Evolutionary conservation across 805 yeast species (phyloP).

Genomic region (Isabelozyma gotoi): DNA sequence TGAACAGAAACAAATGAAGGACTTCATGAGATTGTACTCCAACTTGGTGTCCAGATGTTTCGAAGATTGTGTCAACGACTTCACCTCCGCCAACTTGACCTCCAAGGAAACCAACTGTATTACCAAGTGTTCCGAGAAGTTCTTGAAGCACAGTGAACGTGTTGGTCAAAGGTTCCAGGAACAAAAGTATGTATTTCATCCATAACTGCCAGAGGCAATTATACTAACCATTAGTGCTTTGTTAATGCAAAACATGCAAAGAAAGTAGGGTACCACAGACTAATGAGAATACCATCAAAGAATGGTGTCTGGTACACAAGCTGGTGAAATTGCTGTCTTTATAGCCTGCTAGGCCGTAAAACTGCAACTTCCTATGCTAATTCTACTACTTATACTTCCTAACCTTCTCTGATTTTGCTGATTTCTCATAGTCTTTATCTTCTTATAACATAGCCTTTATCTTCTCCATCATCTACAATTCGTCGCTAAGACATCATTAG

Average conservation of each 20-base stretch:
- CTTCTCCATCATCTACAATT: not conserved
- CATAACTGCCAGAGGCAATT: not conserved
- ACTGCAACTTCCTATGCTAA: too few relatives aligned
- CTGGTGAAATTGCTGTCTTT: too few relatives aligned
- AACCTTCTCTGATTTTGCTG: too few relatives aligned
- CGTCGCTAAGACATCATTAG: too few relatives aligned
- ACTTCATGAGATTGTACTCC: constrained; percentile 95
- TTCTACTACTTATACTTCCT: too few relatives aligned
- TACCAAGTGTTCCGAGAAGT: constrained; percentile 92
- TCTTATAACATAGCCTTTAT: too few relatives aligned
- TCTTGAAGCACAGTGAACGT: constrained; percentile 96
- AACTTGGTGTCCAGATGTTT: constrained; percentile 95
- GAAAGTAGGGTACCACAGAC: too few relatives aligned
- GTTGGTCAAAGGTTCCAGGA: constrained; percentile 99
- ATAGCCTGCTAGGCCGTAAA: too few relatives aligned
- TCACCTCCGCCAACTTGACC: constrained; percentile 87
- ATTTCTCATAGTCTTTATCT: too few relatives aligned
- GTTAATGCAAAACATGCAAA: constrained; percentile 66
- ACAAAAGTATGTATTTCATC: constrained; percentile 58
- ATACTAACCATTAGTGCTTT: constrained; percentile 49
- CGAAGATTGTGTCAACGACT: constrained; percentile 96
- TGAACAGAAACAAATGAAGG: constrained; percentile 98
- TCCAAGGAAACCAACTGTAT: constrained; percentile 84
- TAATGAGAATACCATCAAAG: not conserved
- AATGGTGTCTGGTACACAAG: not conserved